These are phyloP conservation scores for Fusarium buharicum DNA, from an alignment of 2,329 filamentous ascomycete genomes.

Conservation along the genomic window DNA sequence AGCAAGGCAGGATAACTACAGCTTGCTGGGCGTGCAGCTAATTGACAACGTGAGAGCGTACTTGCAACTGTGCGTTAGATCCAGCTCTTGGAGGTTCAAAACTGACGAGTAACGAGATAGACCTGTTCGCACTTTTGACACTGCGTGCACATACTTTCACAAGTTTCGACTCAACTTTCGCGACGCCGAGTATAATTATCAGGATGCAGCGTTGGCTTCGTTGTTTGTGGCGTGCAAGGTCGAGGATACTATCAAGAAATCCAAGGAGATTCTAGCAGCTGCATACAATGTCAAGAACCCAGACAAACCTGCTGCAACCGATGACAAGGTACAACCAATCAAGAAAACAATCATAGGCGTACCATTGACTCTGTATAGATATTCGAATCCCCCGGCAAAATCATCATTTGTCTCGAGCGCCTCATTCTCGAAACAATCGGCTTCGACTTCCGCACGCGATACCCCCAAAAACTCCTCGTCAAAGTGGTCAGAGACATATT, in stretches of 20 bases:
- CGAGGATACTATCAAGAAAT: slow-evolving; percentile 98
- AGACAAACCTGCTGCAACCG: slow-evolving; percentile 75
- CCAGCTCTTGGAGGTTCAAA: background rate
- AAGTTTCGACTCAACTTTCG: slow-evolving; percentile 88
- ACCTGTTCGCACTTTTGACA: slow-evolving; percentile 90
- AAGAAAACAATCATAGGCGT: too few species aligned
- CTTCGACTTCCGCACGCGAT: slow-evolving; percentile 92
- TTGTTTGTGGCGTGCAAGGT: slow-evolving; percentile 96
- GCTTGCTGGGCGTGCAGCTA: slow-evolving; percentile 87
- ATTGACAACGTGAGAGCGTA: slow-evolving; percentile 85
- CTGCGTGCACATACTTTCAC: slow-evolving; percentile 92
- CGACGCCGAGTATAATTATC: slow-evolving; percentile 85
- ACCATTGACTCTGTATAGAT: slow-evolving; percentile 59
- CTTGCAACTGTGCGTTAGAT: slow-evolving; percentile 72
- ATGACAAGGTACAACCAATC: slow-evolving; percentile 75
- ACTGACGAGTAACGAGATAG: slow-evolving; percentile 54
- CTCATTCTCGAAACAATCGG: slow-evolving; percentile 91
- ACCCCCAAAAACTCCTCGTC: slow-evolving; percentile 84
- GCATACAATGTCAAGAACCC: slow-evolving; percentile 84
- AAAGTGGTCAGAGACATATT: slow-evolving; percentile 76
- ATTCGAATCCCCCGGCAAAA: slow-evolving; percentile 81
- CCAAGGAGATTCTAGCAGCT: slow-evolving; percentile 88
- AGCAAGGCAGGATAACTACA: slow-evolving; percentile 80
- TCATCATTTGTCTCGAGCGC: slow-evolving; percentile 88
- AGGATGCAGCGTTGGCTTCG: slow-evolving; percentile 88